Evolutionary conservation across 1,284 basidiomycete species (phyloP).

Genomic region (Microbotryomycetes sp.): DNA sequence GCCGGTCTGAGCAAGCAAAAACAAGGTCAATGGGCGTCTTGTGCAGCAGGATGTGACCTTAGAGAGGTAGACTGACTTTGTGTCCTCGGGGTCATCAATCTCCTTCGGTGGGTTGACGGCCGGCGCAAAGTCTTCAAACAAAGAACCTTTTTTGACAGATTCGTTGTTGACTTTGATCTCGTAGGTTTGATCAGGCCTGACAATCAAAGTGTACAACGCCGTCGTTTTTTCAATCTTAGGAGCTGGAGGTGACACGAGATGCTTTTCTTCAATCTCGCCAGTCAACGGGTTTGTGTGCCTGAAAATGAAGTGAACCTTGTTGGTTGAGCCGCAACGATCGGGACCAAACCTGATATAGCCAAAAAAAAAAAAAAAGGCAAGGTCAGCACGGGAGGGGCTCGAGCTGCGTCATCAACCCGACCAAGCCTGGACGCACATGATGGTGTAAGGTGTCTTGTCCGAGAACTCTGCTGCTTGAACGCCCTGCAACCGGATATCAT

Average conservation of each 20-base stretch:
- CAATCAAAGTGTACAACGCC: slow-evolving; percentile 78
- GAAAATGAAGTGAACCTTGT: slow-evolving; percentile 90
- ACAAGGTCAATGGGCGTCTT: slow-evolving; percentile 60
- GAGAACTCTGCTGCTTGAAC: slow-evolving; percentile 92
- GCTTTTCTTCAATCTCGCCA: slow-evolving; percentile 94
- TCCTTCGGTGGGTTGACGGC: slow-evolving; percentile 85
- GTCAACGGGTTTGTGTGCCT: slow-evolving; percentile 87
- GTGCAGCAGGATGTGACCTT: background rate
- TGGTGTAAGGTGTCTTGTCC: slow-evolving; percentile 81
- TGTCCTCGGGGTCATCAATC: slow-evolving; percentile 52
- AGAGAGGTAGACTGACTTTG: slow-evolving; percentile 5
- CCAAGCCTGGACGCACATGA: slow-evolving; percentile 14
- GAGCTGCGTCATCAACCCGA: background rate
- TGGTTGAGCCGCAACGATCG: slow-evolving; percentile 44
- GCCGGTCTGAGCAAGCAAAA: slow-evolving; percentile 74
- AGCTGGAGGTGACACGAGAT: slow-evolving; percentile 72
- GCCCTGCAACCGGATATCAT: slow-evolving; percentile 55
- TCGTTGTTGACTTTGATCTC: slow-evolving; percentile 89
- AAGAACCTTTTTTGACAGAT: slow-evolving; percentile 64
- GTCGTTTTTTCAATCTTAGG: slow-evolving; percentile 83
- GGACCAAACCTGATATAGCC: slow-evolving; percentile 25
- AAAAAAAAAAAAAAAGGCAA: too few relatives aligned
- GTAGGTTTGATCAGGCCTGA: slow-evolving; percentile 84
- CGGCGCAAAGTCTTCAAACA: slow-evolving; percentile 94
- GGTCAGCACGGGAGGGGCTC: too few relatives aligned